Evolutionary conservation across 768 basidiomycete genomes (phyloP), one percentile per base, ranked within the genome.

Genomic region (Lactarius akahatsu): DNA sequence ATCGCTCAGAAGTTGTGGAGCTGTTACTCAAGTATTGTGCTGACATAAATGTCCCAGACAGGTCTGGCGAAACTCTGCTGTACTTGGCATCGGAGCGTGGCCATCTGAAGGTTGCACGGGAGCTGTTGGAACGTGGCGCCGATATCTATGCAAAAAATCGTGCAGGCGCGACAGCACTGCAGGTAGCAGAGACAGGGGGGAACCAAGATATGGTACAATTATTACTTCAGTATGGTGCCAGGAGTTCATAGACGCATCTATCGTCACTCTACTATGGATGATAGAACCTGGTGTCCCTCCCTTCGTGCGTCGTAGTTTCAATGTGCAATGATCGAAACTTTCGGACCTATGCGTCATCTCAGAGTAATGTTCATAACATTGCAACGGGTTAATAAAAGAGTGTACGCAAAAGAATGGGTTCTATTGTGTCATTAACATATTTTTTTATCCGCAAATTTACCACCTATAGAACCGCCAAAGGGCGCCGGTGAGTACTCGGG

Each of bases 371-470:
- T 11, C 45, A 23, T 11, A 47, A 10, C n/a, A 23, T 23, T 16
- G 4, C 45, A 3, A 23, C 23, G 20, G 45, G 45, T 26, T 23
- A 26, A 50, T 26, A 50, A 50, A 50, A 47, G 10, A 52, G 50
- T 52, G 11, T 1, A 13, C 23, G n/a, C n/a, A n/a, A 52, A 34
- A n/a, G 20, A 23, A 13, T 8, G 57, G 13, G 6, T 52, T 52
- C 13, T 6, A 26, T 26, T 52, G 50, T 3, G 43, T 60, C 50
- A 90, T 90, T 90, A 4, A 93, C 91, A 72, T 92, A 83, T n/a
- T n/a, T n/a, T n/a, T 64, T 81, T 83, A 32, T 32, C 32, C 32
- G 32, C 32, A 69, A 83, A 92, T 66, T 32, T 86, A 0, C 91
- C 91, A 13, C 88, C 89, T 90, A 64, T 5, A n/a, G 32, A 26